Base-by-base conservation (phyloP, 371 early-diverging fungal genomes). In the Mortierella sp. region DNA sequence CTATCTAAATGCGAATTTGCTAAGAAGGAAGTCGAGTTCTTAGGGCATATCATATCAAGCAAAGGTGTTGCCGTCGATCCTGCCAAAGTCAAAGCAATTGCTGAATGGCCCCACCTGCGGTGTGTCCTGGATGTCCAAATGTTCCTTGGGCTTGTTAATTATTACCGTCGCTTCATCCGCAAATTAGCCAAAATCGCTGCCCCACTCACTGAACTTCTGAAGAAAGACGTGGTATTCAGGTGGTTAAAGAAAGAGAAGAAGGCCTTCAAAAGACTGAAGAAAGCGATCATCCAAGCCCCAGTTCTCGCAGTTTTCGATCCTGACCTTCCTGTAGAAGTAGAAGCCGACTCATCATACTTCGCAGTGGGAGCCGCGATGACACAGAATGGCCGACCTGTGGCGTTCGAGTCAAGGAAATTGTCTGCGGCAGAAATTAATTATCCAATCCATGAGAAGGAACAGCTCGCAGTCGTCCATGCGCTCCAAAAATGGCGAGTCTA, bases 61-160 rank as follows among this genome's bases (percentile, higher is more conserved):
- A 44, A 70, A 0, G 84, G 84, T 2, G 64, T 87, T 0, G 5
- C 37, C 0, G 72, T 81, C 30, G 84, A 87, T 47, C 80, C 82
- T 1, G 30, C 23, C 18, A 83, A 86, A 45, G 68, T 88, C 0
- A 43, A 63, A 23, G 65, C 71, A 5, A 70, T 92, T 1, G 6
- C 26, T 0, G 62, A 85, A 21, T 82, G 83, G 81, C 81, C 72
- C 2, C n/a, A 45, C 0, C 88, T 85, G 0, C 62, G 4, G 0
- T 53, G 46, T 21, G 71, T 81, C 0, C 74, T 68, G 3, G 75
- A 88, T 14, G 29, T 91, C 0, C 79, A 80, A 56, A 55, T 48
- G 0, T 87, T 90, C 66, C 70, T 88, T 0, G 90, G 92, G 0
- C 69, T 86, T 23, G 66, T 81, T 9, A 87, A 85, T 25, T 90